phyloP scores from a whole-genome alignment of 1,284 basidiomycete genomes.

The Ganoderma leucocontextum region DNA sequence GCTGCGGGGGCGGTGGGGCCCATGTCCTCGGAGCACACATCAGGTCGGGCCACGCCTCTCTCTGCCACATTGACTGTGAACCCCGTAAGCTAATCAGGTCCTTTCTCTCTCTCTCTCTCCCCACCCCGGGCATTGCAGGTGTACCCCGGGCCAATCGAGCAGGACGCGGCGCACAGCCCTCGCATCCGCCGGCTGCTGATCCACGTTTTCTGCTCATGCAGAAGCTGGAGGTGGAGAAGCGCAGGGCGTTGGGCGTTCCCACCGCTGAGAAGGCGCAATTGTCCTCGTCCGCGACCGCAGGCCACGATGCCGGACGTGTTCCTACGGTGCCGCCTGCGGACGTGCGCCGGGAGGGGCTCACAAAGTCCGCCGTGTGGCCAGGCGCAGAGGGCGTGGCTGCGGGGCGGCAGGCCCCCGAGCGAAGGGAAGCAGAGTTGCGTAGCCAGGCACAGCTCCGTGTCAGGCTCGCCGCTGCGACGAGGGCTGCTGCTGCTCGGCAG shows the following conservation, averaged over 20 bases:
- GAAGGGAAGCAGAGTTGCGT: slow-evolving; percentile 54
- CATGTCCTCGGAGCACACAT: slow-evolving; percentile 24
- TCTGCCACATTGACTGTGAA: slow-evolving; percentile 25
- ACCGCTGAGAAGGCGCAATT: slow-evolving; percentile 32
- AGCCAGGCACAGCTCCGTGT: slow-evolving; percentile 57
- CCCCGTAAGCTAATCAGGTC: slow-evolving; percentile 19
- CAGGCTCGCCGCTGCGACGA: slow-evolving; percentile 58
- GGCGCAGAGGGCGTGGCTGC: slow-evolving; percentile 23
- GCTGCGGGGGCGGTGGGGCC: slow-evolving; percentile 25
- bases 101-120: background rate
- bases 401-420: slow-evolving; percentile 32
- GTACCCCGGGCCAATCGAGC: slow-evolving; percentile 14
- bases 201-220: slow-evolving; percentile 51
- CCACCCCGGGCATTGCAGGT: background rate
- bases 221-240: slow-evolving; percentile 57
- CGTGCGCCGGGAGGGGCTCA: background rate
- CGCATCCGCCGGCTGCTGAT: slow-evolving; percentile 16
- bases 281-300: slow-evolving; percentile 16
- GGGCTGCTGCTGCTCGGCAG: slow-evolving; percentile 30
- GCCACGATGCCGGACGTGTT: slow-evolving; percentile 21
- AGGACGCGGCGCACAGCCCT: slow-evolving; percentile 17
- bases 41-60: slow-evolving; percentile 19
- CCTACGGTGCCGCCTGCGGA: slow-evolving; percentile 19
- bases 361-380: slow-evolving; percentile 12
- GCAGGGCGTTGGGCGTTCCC: slow-evolving; percentile 30